Conservation (phyloP, 441 rosid genomes). For the Populus hybrid region DNA sequence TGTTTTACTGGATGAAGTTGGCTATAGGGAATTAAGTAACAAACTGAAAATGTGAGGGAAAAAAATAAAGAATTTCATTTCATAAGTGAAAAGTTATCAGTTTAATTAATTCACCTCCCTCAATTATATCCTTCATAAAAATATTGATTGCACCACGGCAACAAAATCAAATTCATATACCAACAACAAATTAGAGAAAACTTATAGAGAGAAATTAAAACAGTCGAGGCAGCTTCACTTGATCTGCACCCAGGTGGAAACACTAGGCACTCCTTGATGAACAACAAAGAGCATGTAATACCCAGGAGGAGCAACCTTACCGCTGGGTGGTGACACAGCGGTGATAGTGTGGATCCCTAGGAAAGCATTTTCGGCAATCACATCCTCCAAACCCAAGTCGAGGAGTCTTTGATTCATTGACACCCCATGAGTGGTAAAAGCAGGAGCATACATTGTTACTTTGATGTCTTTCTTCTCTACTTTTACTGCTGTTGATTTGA, state of each 20-base stretch:
- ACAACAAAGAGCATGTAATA: slow-evolving; percentile 46
- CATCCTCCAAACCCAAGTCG: slow-evolving; percentile 21
- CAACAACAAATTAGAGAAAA: too few species aligned
- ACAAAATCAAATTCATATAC: neutral
- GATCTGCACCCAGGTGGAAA: slow-evolving; percentile 46
- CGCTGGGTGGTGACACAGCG: slow-evolving; percentile 27
- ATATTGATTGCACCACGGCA: neutral
- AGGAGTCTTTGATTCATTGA: slow-evolving; percentile 54
- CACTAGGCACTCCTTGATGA: slow-evolving; percentile 45
- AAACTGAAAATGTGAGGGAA: neutral
- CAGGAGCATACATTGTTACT: slow-evolving; percentile 48
- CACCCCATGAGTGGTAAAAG: slow-evolving; percentile 56
- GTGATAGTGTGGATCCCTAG: slow-evolving; percentile 4
- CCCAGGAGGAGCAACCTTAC: slow-evolving; percentile 50
- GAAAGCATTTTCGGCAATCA: neutral
- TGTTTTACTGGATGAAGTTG: neutral
- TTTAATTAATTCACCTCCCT: neutral
- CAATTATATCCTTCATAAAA: neutral
- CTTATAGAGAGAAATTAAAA: too few species aligned
- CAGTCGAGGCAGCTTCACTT: slow-evolving; percentile 1
- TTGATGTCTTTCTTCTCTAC: slow-evolving; percentile 10
- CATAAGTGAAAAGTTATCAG: neutral
- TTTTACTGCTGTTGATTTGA: neutral
- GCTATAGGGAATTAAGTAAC: neutral
- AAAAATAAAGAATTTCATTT: neutral